phyloP scores from a whole-genome alignment of 176 grass and related monocot species.

The Oryza longistaminata region DNA sequence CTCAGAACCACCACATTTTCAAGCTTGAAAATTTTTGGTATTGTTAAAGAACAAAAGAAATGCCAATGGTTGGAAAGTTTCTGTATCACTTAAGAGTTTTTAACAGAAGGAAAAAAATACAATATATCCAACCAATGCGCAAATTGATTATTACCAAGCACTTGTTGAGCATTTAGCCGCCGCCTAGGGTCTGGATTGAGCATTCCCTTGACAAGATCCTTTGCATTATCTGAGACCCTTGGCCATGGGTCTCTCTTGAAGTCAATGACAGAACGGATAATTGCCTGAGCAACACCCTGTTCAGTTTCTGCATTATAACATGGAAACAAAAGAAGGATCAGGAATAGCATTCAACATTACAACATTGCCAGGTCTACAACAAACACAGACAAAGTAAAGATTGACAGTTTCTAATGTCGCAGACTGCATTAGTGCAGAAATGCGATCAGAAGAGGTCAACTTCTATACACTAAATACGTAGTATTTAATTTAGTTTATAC shows the following conservation, averaged over 20 bases:
- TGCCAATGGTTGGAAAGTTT: not conserved
- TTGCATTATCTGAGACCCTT: conserved; percentile 85
- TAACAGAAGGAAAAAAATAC: conserved; percentile 17
- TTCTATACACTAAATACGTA: not conserved
- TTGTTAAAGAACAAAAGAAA: conserved; percentile 27
- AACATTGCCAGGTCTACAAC: conserved; percentile 4
- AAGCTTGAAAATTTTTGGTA: not conserved
- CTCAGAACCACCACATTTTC: conserved; percentile 8
- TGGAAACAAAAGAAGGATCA: conserved; percentile 33
- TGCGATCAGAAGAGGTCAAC: not conserved
- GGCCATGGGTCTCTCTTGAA: conserved; percentile 95
- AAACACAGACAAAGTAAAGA: not conserved
- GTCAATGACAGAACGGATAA: conserved; percentile 79
- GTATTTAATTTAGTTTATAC: not conserved
- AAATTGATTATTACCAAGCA: conserved; percentile 65
- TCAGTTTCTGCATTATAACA: conserved; percentile 74
- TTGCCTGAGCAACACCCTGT: conserved; percentile 93
- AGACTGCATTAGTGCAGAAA: not conserved
- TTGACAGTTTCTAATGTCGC: not conserved
- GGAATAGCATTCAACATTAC: not conserved
- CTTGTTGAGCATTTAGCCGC: conserved; percentile 81
- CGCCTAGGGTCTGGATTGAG: conserved; percentile 73
- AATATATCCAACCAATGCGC: not conserved
- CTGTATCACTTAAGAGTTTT: not conserved
- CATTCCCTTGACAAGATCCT: conserved; percentile 81